phyloP scores from a whole-genome alignment of 2,329 filamentous ascomycete genomes.

The Trichoderma sp. region DNA sequence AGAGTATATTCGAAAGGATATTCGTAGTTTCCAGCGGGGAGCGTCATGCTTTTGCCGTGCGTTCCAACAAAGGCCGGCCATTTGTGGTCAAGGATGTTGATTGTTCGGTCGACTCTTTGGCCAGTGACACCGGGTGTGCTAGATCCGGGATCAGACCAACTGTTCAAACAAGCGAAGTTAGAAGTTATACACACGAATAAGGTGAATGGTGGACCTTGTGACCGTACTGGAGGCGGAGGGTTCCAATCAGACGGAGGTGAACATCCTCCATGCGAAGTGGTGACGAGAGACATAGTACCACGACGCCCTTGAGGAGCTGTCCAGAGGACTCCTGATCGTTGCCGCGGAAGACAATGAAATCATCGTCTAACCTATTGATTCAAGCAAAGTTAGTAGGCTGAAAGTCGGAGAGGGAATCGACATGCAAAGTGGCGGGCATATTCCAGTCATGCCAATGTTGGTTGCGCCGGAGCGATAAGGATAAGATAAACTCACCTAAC shows the following conservation, averaged over 20 bases:
- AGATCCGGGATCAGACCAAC: slow-evolving; percentile 56
- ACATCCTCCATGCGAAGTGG: slow-evolving; percentile 74
- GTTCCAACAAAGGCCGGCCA: slow-evolving; percentile 68
- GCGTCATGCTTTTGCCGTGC: slow-evolving; percentile 59
- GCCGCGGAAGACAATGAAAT: slow-evolving; percentile 79
- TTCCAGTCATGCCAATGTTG: neutral
- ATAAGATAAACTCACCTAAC: slow-evolving; percentile 53
- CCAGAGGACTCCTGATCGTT: slow-evolving; percentile 75
- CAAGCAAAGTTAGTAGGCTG: neutral
- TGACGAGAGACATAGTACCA: slow-evolving; percentile 73
- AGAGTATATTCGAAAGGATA: slow-evolving; percentile 78
- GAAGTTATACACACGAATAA: slow-evolving; percentile 14
- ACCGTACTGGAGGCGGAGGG: slow-evolving; percentile 65
- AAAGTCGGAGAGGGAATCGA: neutral
- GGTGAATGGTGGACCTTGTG: slow-evolving; percentile 4
- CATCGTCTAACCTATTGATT: slow-evolving; percentile 67
- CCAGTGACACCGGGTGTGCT: slow-evolving; percentile 61
- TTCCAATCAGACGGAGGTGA: slow-evolving; percentile 71
- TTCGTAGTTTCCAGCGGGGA: slow-evolving; percentile 79
- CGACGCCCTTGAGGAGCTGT: slow-evolving; percentile 71
- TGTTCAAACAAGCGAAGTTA: slow-evolving; percentile 34
- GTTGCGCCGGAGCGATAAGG: neutral
- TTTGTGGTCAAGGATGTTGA: slow-evolving; percentile 67
- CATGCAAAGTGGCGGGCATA: neutral
- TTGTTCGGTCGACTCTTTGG: slow-evolving; percentile 62